Evolutionary conservation across 345 rosid genomes (phyloP).

Genomic region (Populus alba): DNA sequence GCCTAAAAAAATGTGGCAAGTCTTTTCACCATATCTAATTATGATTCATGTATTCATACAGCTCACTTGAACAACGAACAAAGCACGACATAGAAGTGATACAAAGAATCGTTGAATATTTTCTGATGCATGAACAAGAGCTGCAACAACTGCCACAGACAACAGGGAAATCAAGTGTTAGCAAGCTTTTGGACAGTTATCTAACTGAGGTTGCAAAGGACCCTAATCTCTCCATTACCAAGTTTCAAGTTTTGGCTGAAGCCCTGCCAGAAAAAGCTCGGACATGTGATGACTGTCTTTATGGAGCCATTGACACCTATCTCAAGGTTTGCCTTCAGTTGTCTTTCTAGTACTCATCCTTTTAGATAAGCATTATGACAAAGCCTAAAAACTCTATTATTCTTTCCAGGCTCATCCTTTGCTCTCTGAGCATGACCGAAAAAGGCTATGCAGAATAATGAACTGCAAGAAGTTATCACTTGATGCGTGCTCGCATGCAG

Average conservation of each 20-base stretch:
- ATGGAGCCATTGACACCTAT: constrained; percentile 86
- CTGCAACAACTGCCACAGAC: constrained; percentile 43
- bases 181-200: constrained; percentile 76
- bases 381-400: background rate
- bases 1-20: background rate
- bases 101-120: constrained; percentile 70
- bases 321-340: constrained; percentile 56
- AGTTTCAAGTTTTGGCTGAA: constrained; percentile 81
- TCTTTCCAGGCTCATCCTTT: constrained; percentile 68
- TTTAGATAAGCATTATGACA: background rate
- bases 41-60: constrained; percentile 28
- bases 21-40: background rate
- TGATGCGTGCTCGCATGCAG: constrained; percentile 89
- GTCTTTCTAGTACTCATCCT: constrained; percentile 8
- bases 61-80: constrained; percentile 49
- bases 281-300: constrained; percentile 79
- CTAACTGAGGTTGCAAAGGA: constrained; percentile 75
- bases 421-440: constrained; percentile 65
- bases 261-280: constrained; percentile 62
- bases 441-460: constrained; percentile 71
- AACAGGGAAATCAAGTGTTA: constrained; percentile 50
- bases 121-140: constrained; percentile 71
- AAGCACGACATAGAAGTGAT: constrained; percentile 65
- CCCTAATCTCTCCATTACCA: constrained; percentile 64
- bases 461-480: constrained; percentile 72